A percentile compares a stretch with the other conserved stretches of the same genome.
phyloP scores from a whole-genome alignment of 345 rosid genomes.

The Alliaria petiolata region DNA sequence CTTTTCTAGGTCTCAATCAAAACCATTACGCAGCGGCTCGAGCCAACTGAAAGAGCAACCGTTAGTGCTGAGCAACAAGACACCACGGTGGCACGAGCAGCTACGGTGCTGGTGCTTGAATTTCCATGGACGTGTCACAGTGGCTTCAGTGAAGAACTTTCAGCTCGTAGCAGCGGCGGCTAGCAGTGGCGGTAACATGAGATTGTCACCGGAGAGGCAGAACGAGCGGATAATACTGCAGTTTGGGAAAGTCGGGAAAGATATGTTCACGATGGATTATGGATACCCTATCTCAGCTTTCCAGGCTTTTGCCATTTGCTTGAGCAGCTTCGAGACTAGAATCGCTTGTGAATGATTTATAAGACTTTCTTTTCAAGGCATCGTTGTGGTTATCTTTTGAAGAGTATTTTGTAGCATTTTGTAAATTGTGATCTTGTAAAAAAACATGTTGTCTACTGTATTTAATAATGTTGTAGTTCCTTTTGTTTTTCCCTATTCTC shows the following conservation, averaged over 20 bases:
- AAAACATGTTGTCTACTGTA: neutral
- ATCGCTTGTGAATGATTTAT: constrained; percentile 63
- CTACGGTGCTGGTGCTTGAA: constrained; percentile 83
- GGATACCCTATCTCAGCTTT: constrained; percentile 69
- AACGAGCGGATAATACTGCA: constrained; percentile 57
- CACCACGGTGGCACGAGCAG: constrained; percentile 84
- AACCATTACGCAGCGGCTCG: constrained; percentile 8
- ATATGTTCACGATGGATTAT: constrained; percentile 78
- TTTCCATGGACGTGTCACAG: constrained; percentile 73
- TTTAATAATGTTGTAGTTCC: neutral
- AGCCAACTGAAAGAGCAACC: constrained; percentile 38
- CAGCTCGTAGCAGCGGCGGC: constrained; percentile 33
- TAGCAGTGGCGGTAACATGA: constrained; percentile 46
- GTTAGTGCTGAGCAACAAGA: constrained; percentile 54
- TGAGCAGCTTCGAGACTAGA: constrained; percentile 76
- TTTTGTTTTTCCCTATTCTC: neutral
- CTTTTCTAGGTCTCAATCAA: constrained; percentile 42
- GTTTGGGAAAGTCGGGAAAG: constrained; percentile 79
- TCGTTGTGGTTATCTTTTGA: neutral
- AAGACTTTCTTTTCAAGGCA: no score
- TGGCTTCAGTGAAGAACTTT: constrained; percentile 80
- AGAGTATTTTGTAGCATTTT: neutral
- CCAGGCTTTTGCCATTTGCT: constrained; percentile 78
- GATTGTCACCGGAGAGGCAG: constrained; percentile 30
- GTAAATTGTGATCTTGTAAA: constrained; percentile 9